Conservation (phyloP, 495 filamentous ascomycete genomes). For the Collariella sp. region DNA sequence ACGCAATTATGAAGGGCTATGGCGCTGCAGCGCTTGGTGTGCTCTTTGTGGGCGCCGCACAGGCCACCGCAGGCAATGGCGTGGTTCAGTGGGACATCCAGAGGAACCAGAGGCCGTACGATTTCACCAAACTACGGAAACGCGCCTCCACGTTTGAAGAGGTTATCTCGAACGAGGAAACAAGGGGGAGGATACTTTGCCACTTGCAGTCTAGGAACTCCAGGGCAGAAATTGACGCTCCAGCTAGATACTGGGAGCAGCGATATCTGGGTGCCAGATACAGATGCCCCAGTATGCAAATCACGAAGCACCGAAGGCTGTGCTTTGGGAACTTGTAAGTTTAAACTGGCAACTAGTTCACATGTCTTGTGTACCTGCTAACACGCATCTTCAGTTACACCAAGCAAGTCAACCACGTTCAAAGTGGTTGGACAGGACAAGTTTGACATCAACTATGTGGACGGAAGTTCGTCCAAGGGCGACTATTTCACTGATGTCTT, state of each 20-base stretch:
- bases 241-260: constrained; percentile 82
- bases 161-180: constrained; percentile 33
- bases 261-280: constrained; percentile 77
- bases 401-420: constrained; percentile 59
- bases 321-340: constrained; percentile 40
- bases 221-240: constrained; percentile 54
- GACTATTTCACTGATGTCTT: constrained; percentile 79
- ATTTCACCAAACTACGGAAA: constrained; percentile 18
- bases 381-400: constrained; percentile 43
- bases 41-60: constrained; percentile 23
- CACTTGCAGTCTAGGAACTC: constrained; percentile 62
- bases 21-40: constrained; percentile 21
- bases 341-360: not conserved
- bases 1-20: constrained; percentile 21
- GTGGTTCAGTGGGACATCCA: constrained; percentile 40
- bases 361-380: not conserved
- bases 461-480: constrained; percentile 64
- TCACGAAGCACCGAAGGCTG: constrained; percentile 29
- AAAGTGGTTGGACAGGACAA: constrained; percentile 48
- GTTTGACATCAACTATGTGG: constrained; percentile 89
- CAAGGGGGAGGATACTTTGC: constrained; percentile 56
- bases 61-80: constrained; percentile 20
- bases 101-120: constrained; percentile 15
- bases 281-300: constrained; percentile 51
- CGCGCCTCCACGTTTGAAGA: constrained; percentile 33